Percentiles rank a stretch among this genome's conserved stretches.
Conservation (phyloP, 495 filamentous ascomycete genomes). For the Podospora fimiseda region DNA sequence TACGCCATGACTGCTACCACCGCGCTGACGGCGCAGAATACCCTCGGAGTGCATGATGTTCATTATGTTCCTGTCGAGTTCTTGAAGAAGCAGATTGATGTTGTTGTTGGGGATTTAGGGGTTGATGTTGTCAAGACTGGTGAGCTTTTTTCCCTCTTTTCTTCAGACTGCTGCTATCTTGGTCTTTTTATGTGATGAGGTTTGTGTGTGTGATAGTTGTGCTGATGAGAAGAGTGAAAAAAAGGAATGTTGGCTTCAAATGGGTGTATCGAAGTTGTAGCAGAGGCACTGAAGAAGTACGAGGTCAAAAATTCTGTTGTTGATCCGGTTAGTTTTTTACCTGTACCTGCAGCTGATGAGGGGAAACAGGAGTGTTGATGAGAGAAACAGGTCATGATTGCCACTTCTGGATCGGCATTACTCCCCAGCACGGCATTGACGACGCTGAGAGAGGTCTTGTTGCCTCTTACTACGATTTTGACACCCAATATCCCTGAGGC, state of each 20-base stretch:
- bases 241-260: conserved; percentile 86
- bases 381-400: conserved; percentile 72
- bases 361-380: no score
- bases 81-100: conserved; percentile 76
- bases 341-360: no score
- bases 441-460: conserved; percentile 55
- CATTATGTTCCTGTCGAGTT: conserved; percentile 74
- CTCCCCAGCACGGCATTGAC: conserved; percentile 63
- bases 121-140: conserved; percentile 89
- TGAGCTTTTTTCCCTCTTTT: conserved; percentile 30
- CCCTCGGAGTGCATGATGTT: conserved; percentile 72
- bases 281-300: conserved; percentile 56
- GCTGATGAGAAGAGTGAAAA: no score
- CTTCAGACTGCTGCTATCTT: no score
- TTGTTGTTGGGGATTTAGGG: conserved; percentile 73
- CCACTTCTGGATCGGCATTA: conserved; percentile 74
- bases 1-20: conserved; percentile 98
- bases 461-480: conserved; percentile 72
- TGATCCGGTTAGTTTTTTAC: conserved; percentile 60
- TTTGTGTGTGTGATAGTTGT: no score
- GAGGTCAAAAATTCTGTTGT: conserved; percentile 60
- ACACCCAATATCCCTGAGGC: conserved; percentile 95
- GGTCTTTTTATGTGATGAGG: no score
- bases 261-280: conserved; percentile 68
- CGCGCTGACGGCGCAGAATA: conserved; percentile 92